Percentiles rank a stretch among this genome's conserved stretches.
phyloP scores from a whole-genome alignment of 208 protist species.

The Wallacemonas sp. region DNA sequence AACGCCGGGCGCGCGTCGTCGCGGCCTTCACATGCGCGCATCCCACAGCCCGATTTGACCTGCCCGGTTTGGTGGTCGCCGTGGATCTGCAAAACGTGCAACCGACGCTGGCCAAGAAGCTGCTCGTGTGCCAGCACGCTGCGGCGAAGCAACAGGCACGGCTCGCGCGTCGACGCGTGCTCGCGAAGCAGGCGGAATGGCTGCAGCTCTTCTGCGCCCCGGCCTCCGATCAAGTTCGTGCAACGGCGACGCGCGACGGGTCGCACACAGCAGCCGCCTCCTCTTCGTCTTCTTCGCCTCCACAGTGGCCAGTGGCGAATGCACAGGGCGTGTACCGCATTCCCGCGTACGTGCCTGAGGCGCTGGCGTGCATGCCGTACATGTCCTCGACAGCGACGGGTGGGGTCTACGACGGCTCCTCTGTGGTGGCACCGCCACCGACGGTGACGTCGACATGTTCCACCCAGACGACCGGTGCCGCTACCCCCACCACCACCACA shows the following conservation, averaged over 20 bases:
- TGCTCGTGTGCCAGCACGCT: conserved; percentile 10
- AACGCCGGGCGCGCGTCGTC: conserved; percentile 14
- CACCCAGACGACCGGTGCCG: too few species aligned
- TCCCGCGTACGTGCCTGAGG: conserved; percentile 17
- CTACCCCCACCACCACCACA: too few species aligned
- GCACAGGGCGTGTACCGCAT: conserved; percentile 29
- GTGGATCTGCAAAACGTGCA: conserved; percentile 2
- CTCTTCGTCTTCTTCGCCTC: background rate
- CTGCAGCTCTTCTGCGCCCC: conserved; percentile 27
- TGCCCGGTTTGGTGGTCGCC: background rate
- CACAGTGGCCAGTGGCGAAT: background rate
- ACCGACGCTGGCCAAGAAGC: conserved; percentile 11
- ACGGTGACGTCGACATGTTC: conserved; percentile 8
- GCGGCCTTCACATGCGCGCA: background rate
- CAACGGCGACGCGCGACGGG: background rate
- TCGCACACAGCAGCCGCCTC: background rate
- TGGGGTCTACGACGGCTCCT: background rate
- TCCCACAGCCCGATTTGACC: background rate
- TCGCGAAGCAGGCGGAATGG: background rate
- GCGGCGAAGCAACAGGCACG: conserved; percentile 17
- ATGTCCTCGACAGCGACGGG: too few species aligned
- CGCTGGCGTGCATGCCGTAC: too few species aligned
- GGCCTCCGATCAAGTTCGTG: background rate
- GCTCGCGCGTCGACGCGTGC: background rate
- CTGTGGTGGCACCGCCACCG: background rate